Conservation (phyloP, 2,329 filamentous ascomycete genomes). For the Thermoascus crustaceus region DNA sequence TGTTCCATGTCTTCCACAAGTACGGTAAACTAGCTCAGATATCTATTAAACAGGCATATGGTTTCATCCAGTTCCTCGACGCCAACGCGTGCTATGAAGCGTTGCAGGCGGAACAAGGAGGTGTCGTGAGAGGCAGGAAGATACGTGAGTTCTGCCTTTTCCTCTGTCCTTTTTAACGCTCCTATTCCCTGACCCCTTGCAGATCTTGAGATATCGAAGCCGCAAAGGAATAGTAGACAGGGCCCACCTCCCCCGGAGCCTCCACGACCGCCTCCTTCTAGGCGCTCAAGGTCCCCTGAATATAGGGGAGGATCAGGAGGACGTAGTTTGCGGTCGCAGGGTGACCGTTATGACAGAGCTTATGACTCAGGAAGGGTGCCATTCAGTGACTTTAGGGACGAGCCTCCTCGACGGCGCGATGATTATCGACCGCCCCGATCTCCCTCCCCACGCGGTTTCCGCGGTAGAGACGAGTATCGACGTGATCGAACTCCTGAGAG, state of each 20-base stretch:
- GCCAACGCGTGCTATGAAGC: conserved; percentile 65
- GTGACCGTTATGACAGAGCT: conserved; percentile 39
- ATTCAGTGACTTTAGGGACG: conserved; percentile 44
- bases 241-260: conserved; percentile 34
- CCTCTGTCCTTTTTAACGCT: neutral
- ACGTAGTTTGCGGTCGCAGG: conserved; percentile 21
- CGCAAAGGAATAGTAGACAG: conserved; percentile 67
- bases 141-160: conserved; percentile 62
- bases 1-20: conserved; percentile 81
- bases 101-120: conserved; percentile 69
- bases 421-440: conserved; percentile 58
- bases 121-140: conserved; percentile 76
- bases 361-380: conserved; percentile 28
- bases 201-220: conserved; percentile 87
- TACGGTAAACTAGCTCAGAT: conserved; percentile 88
- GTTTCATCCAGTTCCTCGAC: conserved; percentile 89
- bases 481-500: conserved; percentile 39
- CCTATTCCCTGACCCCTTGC: conserved; percentile 5
- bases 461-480: conserved; percentile 57
- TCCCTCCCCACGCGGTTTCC: conserved; percentile 51
- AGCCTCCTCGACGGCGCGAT: conserved; percentile 47
- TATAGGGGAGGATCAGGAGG: conserved; percentile 37
- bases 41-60: conserved; percentile 92
- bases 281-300: conserved; percentile 58
- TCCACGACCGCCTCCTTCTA: conserved; percentile 29